phyloP scores from a whole-genome alignment of 352 stramenopile genomes.

The Pythium guiyangense region DNA sequence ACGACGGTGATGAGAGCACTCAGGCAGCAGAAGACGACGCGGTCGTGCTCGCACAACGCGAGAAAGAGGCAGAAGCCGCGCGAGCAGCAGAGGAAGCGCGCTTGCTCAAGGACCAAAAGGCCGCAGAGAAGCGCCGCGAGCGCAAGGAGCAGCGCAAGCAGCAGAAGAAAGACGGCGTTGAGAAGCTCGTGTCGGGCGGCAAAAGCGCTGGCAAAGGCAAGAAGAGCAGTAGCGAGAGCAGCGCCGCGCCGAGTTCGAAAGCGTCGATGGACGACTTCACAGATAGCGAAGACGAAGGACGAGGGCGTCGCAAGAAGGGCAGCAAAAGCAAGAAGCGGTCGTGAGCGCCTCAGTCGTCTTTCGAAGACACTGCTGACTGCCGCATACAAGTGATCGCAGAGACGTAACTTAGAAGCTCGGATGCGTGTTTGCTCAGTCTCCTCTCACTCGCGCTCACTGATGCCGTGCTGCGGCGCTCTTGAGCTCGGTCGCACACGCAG shows the following conservation, averaged over 20 bases:
- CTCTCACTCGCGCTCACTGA: background rate
- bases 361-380: background rate
- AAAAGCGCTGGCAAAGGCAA: slow-evolving; percentile 34
- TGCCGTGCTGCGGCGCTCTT: slow-evolving; percentile 27
- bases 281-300: slow-evolving; percentile 12
- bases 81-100: slow-evolving; percentile 44
- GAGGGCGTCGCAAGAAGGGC: slow-evolving; percentile 9
- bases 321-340: slow-evolving; percentile 15
- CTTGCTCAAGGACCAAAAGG: slow-evolving; percentile 72
- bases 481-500: slow-evolving; percentile 39
- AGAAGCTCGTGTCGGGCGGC: slow-evolving; percentile 52
- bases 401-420: slow-evolving; percentile 12
- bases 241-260: background rate
- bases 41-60: slow-evolving; percentile 19
- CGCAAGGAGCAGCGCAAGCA: slow-evolving; percentile 81
- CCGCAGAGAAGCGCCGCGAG: slow-evolving; percentile 70
- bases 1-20: background rate
- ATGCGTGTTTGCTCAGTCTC: background rate
- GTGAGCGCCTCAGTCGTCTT: background rate
- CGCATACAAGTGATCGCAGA: background rate
- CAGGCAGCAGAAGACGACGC: slow-evolving; percentile 4
- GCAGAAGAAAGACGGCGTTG: slow-evolving; percentile 75
- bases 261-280: background rate
- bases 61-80: slow-evolving; percentile 29
- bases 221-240: slow-evolving; percentile 11